A percentile compares a stretch with the other conserved stretches of the same genome.
Conservation (phyloP, 1,284 basidiomycete genomes). For the Fomitopsis pinicola region DNA sequence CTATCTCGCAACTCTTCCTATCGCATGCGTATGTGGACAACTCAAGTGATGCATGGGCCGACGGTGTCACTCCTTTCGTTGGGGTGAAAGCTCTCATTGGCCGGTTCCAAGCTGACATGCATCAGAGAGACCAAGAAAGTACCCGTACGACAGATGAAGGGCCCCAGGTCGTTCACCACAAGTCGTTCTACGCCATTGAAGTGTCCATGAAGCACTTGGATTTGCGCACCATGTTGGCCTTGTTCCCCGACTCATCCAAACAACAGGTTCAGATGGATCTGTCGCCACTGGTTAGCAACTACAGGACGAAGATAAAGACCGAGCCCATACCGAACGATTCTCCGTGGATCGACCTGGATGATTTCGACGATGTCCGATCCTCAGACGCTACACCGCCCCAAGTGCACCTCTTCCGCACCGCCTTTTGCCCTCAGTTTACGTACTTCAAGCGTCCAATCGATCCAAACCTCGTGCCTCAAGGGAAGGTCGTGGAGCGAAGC, state of each 20-base stretch:
- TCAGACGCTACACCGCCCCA: constrained; percentile 50
- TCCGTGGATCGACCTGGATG: constrained; percentile 77
- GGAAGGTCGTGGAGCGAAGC: constrained; percentile 41
- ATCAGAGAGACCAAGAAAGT: constrained; percentile 87
- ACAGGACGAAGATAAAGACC: constrained; percentile 40
- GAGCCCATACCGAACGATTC: constrained; percentile 38
- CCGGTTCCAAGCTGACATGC: constrained; percentile 85
- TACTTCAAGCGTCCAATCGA: constrained; percentile 64
- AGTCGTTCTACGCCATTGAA: constrained; percentile 92
- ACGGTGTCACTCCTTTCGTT: constrained; percentile 76
- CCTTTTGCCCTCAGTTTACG: constrained; percentile 79
- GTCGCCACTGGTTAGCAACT: constrained; percentile 44
- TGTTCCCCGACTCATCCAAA: constrained; percentile 73
- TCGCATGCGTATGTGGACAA: constrained; percentile 88
- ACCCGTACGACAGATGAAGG: constrained; percentile 47
- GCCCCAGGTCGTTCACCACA: constrained; percentile 65
- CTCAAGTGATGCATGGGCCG: constrained; percentile 68
- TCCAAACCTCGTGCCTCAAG: constrained; percentile 29
- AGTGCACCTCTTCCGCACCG: constrained; percentile 70
- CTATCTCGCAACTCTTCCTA: constrained; percentile 77
- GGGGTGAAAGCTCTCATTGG: constrained; percentile 84
- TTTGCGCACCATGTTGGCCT: constrained; percentile 75
- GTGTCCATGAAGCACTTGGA: constrained; percentile 78
- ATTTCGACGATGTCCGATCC: constrained; percentile 84
- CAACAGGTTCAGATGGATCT: constrained; percentile 44